Evolutionary conservation across 2,329 filamentous ascomycete species (phyloP), one percentile per base, ranked within the genome.

Genomic region (Penicillium sp.): DNA sequence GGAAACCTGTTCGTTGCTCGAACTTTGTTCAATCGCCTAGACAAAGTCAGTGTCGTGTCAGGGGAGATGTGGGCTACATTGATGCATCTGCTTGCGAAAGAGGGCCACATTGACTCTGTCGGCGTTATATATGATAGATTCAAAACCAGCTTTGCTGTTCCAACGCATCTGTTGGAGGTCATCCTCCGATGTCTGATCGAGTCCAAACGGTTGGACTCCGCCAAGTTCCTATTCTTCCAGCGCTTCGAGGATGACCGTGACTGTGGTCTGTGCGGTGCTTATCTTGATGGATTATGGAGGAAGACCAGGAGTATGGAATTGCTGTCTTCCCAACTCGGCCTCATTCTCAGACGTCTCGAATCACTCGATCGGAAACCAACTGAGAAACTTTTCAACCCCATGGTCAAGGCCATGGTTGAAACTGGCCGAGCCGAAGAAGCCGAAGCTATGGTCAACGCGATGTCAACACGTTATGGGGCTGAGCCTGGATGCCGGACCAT

Each of bases 361-460:
- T 64, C 68, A 5, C 53, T 75, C 29, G 61, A 60, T 29, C 75
- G 73, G 56, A 38, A 53, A 2, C 66, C 70, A n/a, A 75, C 69
- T 5, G 68, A 75, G 29, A 72, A 73, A 43, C 65, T 78, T 21
- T 74, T 77, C 60, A 74, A 75, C 49, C 74, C 76, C 8, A 60
- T 78, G 33, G 50, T 79, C 46, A 72, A 72, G 48, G 71, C 73
- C 33, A 76, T 73, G 55, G 58, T 78, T 38, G 72, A 75, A 31
- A 71, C 70, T 48, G 75, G 74, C 23, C 62, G 68, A 34, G 55
- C 69, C 9, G 68, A 71, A 50, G 72, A 73, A 47, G 73, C 72
- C 11, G 70, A 75, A 54, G 62, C 65, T 16, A 45, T 78, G 50
- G 68, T 74, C 4, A 48, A 70, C n/a, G 67, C 71, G 4, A 76